Base-by-base conservation (phyloP, 352 stramenopile genomes). In the Pythium periplocum region DNA sequence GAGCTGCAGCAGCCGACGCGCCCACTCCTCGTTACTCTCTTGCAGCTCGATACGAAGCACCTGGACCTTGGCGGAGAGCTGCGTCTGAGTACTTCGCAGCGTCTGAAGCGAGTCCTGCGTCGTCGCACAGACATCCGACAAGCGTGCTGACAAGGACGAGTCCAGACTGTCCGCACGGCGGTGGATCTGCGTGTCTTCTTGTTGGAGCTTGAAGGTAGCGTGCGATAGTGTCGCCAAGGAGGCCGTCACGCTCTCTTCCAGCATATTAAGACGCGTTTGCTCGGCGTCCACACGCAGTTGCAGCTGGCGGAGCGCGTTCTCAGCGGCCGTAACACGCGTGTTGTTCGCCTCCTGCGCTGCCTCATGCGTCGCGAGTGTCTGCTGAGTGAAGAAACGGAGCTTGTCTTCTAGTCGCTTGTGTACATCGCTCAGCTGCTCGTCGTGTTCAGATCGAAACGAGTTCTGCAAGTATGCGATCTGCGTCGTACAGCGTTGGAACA, bases 61-160 rank as follows among this genome's bases (percentile, higher is more conserved):
- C 45, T 81, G 70, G 7, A 83, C 45, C 43, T 78, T 81, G 31
- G 68, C 41, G 2, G 68, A 59, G 36, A 79, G 51, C 31, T 83
- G 73, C 11, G 57, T 49, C 4, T 83, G 49, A 0, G 45, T 42
- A 2, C 61, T 59, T 2, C 62, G 57, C n/a, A 79, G 37, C 4
- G 41, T 47, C 11, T 64, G 38, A 2, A 81, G 9, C 9, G 70
- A 59, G 2, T 79, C 66, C 4, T 64, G 51, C 2, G 44, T 43
- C 37, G 41, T 34, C 8, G 38, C 38, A 5, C 48, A 59, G 10
- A 70, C 35, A 37, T 65, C 59, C 37, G 63, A 50, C 6, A 71
- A 36, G 45, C 75, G 59, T 26, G 69, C 33, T 11, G 64, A 40
- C 7, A 64, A 42, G 3, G 63, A 8, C 11, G 45, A 45, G 31